Evolutionary conservation across 805 yeast species (phyloP), one percentile per base, ranked within the genome.

Genomic region (Kluyveromyces starmeri): DNA sequence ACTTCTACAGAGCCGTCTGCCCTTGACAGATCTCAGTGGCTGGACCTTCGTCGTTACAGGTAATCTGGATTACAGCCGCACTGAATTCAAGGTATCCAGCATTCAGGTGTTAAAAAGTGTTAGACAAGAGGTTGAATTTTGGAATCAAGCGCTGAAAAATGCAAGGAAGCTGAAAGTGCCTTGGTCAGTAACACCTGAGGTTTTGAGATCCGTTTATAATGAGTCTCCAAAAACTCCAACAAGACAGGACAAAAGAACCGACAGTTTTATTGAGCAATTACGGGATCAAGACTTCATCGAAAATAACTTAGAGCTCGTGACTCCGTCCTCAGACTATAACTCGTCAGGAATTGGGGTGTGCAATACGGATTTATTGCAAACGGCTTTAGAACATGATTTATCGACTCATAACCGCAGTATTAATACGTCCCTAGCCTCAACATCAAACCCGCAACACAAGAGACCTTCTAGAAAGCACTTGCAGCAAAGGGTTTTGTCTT

Each of bases 41-140:
- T 35, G 39, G 28, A 42, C 55, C 20, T 36, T 65, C 4, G 43
- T 46, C 14, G 35, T 61, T 1, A 34, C 39, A 15, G 71, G 70
- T 0, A 11, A 4, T 12, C 35, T 24, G 15, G 28, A 25, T 49
- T 16, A 45, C 38, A 45, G 38, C 1, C 41, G 37, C 14, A 31
- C 42, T 9, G 70, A 67, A 34, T 16, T 68, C 1, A 45, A 50
- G 5, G 60, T 59, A 0, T 55, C 55, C 1, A 38, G 41, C 15
- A 31, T 61, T 2, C 48, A 42, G 25, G 34, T 54, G n/a, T 29
- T 37, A 9, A 35, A 39, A 4, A 50, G 50, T 10, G 20, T 65
- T 7, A 41, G 28, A 4, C 34, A 35, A 3, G 69, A 68, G 35
- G 29, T 64, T 7, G 40, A 45, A 7, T 64, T 64, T 52, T 67